Evolutionary conservation across 176 grass and related monocot genomes (phyloP), one percentile per base, ranked within the genome.

Genomic region (Themeda triandra): DNA sequence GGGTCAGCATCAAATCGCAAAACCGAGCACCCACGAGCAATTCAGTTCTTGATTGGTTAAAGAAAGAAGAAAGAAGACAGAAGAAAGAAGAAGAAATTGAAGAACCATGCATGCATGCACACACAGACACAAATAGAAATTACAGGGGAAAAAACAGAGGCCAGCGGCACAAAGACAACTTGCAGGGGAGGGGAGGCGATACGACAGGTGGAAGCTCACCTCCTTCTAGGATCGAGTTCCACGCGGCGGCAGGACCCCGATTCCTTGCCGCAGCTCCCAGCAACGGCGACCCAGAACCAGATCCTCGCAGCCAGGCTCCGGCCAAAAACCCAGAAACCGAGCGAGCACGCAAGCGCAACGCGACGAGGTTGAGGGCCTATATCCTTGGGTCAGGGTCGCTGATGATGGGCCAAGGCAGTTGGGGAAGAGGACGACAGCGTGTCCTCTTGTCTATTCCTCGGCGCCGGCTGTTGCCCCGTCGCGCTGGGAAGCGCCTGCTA

Each of bases 391-490:
- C 31, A 7, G 67, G 2, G 15, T 11, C 19, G 23, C 40, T 7
- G 74, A 5, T 4, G 72, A 76, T 21, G 35, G 73, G 40, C 9
- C 17, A 29, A 77, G 48, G 41, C 64, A 67, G 29, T 18, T 42
- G 27, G 27, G 37, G 37, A 70, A 25, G 19, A 82, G 25, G 33
- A 65, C 30, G 60, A 63, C 80, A 71, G 80, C 30, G 31, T 75
- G 68, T 49, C 69, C 77, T 39, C 36, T 78, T 83, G 80, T 60
- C 85, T 68, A 81, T 76, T 81, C 78, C 80, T 69, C 17, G 41
- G 41, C 32, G 4, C 36, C 63, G 84, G 41, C 77, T 5, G 66
- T 64, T 72, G 66, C 76, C 58, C 58, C 59, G 76, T 62, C 25
- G 15, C 76, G 76, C 76, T 64, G 54, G n/a, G n/a, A n/a, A n/a